Percentiles rank a stretch among this genome's conserved stretches.
Evolutionary conservation across 371 early-diverging fungal genomes (phyloP).

Genomic region (Mucor circinelloides): DNA sequence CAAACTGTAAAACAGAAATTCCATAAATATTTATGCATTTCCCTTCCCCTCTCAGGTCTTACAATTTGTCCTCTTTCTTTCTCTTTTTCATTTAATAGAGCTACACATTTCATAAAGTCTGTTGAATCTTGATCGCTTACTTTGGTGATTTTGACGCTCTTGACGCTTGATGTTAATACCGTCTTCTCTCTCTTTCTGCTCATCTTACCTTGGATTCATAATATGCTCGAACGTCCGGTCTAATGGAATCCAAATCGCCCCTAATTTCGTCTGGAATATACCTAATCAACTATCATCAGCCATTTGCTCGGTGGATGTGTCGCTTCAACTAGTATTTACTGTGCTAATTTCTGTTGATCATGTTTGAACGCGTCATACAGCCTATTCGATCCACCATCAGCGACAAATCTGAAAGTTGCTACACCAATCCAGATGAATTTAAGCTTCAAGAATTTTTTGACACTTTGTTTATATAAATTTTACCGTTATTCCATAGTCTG

Average conservation of each 20-base stretch:
- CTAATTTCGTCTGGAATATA: slow-evolving; percentile 79
- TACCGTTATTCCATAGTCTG: slow-evolving; percentile 45
- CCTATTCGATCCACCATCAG: slow-evolving; percentile 92
- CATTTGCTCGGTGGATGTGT: not conserved
- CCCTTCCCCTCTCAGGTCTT: not conserved
- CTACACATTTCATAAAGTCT: slow-evolving; percentile 87
- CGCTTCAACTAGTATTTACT: slow-evolving; percentile 26
- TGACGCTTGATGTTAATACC: not conserved
- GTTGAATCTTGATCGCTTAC: slow-evolving; percentile 72
- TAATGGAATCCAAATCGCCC: slow-evolving; percentile 88
- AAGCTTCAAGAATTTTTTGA: not conserved
- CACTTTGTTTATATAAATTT: not conserved
- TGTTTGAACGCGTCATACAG: slow-evolving; percentile 69
- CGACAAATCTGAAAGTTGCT: slow-evolving; percentile 76
- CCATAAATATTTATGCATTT: not conserved
- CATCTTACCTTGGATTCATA: slow-evolving; percentile 53
- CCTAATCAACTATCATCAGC: slow-evolving; percentile 33
- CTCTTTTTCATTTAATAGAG: slow-evolving; percentile 39
- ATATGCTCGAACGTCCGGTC: slow-evolving; percentile 63
- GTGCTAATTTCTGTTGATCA: slow-evolving; percentile 41
- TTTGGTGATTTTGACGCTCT: slow-evolving; percentile 56
- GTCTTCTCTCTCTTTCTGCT: not conserved
- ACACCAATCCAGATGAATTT: not conserved
- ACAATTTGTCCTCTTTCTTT: slow-evolving; percentile 1
- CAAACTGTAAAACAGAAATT: slow-evolving; percentile 34